phyloP scores from a whole-genome alignment of 441 rosid genomes.

The Adansonia madagascariensis region DNA sequence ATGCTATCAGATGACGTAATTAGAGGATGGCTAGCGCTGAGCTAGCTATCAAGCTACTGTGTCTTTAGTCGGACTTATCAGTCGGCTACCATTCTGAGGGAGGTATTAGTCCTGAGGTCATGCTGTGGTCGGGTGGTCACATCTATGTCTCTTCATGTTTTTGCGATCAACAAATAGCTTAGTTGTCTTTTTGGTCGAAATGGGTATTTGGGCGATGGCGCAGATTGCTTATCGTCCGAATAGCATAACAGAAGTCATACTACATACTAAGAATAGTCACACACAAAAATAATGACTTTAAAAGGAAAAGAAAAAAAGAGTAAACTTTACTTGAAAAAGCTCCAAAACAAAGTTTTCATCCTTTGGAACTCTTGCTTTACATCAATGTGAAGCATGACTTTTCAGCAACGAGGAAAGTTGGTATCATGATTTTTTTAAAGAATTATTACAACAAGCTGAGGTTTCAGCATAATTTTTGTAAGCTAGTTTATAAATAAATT shows the following conservation, averaged over 20 bases:
- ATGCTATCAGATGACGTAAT: no score
- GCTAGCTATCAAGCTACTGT: no score
- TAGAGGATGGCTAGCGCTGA: no score
- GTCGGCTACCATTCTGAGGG: no score
- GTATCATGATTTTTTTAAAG: conserved; percentile 27
- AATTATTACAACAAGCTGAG: not conserved
- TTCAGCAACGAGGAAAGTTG: conserved; percentile 54
- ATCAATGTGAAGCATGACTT: conserved; percentile 90
- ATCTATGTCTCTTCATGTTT: no score
- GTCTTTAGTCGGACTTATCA: no score
- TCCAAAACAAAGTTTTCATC: conserved; percentile 88
- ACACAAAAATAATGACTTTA: not conserved
- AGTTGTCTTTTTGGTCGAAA: no score
- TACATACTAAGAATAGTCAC: not conserved
- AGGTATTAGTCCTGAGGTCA: no score
- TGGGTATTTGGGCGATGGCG: no score
- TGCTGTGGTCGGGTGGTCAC: no score
- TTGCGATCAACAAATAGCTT: no score
- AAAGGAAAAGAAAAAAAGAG: conserved; percentile 11
- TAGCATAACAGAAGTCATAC: not conserved
- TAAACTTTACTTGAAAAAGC: conserved; percentile 70
- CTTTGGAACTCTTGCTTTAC: conserved; percentile 88
- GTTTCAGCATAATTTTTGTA: not conserved
- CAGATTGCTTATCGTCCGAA: no score
- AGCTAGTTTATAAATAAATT: not conserved